These are phyloP conservation scores for Thinopyrum elongatum DNA, from an alignment of 176 grass and related monocot genomes.

Conservation along the genomic window DNA sequence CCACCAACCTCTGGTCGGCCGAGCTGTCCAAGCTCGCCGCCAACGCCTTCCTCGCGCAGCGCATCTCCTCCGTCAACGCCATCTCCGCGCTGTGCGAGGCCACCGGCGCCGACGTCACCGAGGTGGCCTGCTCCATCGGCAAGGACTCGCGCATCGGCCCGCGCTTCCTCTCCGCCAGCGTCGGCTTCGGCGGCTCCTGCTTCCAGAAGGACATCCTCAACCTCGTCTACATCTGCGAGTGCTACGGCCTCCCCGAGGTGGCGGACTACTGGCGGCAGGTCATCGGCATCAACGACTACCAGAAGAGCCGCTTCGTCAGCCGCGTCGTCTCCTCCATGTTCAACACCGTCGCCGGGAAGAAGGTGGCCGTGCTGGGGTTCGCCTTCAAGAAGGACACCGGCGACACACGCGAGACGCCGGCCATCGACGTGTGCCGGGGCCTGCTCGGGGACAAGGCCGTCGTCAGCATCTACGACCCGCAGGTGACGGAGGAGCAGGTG, in stretches of 20 bases:
- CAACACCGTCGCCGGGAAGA: slow-evolving; percentile 48
- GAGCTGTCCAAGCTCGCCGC: slow-evolving; percentile 46
- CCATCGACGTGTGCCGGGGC: slow-evolving; percentile 45
- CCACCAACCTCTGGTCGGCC: slow-evolving; percentile 50
- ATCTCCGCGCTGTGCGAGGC: slow-evolving; percentile 44
- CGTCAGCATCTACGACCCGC: slow-evolving; percentile 74
- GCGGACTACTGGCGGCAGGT: slow-evolving; percentile 41
- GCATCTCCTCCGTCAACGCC: slow-evolving; percentile 49
- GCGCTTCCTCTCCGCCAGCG: slow-evolving; percentile 32
- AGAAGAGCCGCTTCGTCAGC: slow-evolving; percentile 43
- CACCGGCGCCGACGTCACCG: slow-evolving; percentile 20
- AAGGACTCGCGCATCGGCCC: slow-evolving; percentile 38
- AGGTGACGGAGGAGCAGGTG: slow-evolving; percentile 74
- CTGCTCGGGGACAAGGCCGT: slow-evolving; percentile 47
- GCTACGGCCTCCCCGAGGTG: slow-evolving; percentile 44
- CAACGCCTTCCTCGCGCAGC: slow-evolving; percentile 45
- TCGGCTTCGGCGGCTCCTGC: slow-evolving; percentile 43
- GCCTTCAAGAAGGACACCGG: slow-evolving; percentile 52
- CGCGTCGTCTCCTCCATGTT: slow-evolving; percentile 50
- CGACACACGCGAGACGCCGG: slow-evolving; percentile 40
- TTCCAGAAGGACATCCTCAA: slow-evolving; percentile 63
- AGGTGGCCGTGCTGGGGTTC: slow-evolving; percentile 42
- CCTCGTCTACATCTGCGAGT: slow-evolving; percentile 58
- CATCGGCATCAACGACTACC: slow-evolving; percentile 43
- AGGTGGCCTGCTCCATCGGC: slow-evolving; percentile 35